A percentile compares a stretch with the other conserved stretches of the same genome.
These are phyloP conservation scores for Oryza brachyantha DNA, from an alignment of 176 grass and related monocot genomes.

Conservation along the genomic window DNA sequence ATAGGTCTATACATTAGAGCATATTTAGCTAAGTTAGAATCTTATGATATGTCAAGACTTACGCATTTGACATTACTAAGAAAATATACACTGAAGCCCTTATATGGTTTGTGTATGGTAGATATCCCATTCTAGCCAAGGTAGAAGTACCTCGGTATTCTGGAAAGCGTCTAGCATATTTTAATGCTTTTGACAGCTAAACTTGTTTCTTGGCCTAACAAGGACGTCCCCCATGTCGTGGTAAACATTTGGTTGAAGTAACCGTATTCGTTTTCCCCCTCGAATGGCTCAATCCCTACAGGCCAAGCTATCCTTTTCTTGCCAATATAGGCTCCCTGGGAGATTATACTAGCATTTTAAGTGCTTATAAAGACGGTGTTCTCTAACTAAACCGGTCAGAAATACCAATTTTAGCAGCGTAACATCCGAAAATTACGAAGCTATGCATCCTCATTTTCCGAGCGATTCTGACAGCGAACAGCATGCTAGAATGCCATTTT, in stretches of 20 bases:
- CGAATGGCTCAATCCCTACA: conserved; percentile 18
- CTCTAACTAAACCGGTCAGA: conserved; percentile 1
- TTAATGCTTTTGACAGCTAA: neutral
- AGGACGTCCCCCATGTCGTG: neutral
- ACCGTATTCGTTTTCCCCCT: conserved; percentile 29
- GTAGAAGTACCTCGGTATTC: neutral
- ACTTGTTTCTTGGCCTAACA: neutral
- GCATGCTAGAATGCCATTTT: conserved; percentile 9
- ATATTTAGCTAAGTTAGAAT: too few relatives aligned
- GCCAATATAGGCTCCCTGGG: neutral
- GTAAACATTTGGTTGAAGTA: conserved; percentile 20
- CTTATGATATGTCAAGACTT: too few relatives aligned
- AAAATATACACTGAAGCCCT: too few relatives aligned
- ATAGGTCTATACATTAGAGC: too few relatives aligned
- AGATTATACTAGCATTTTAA: neutral
- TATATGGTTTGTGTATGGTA: too few relatives aligned
- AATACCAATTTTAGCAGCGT: neutral
- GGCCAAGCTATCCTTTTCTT: conserved; percentile 70
- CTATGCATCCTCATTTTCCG: conserved; percentile 41
- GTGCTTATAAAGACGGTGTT: conserved; percentile 28
- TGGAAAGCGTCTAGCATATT: conserved; percentile 16
- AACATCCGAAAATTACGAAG: neutral
- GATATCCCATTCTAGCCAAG: neutral
- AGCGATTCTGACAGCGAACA: conserved; percentile 27
- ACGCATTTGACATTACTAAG: too few relatives aligned